Conservation (phyloP, 23 red algal species). For the Chondrus crispus region DNA sequence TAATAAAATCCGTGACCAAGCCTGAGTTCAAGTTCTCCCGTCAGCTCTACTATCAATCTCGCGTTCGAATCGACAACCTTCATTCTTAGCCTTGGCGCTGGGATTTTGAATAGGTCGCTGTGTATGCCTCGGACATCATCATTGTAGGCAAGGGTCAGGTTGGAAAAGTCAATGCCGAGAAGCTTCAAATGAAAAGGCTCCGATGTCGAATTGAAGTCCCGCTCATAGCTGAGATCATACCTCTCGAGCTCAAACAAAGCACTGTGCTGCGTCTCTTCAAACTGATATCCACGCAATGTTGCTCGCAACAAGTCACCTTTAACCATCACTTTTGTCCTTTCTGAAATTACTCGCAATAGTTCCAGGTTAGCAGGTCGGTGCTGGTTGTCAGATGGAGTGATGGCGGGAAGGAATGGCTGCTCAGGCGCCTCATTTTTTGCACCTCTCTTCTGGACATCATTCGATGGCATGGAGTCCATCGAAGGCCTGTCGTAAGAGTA, state of each 20-base stretch:
- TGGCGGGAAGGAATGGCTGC: no score
- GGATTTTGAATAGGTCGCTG: slow-evolving; percentile 55
- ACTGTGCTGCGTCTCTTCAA: slow-evolving; percentile 42
- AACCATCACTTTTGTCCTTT: slow-evolving; percentile 15
- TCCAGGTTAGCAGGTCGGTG: no score
- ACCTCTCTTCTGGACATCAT: not conserved
- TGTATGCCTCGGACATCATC: slow-evolving; percentile 36
- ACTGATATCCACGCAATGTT: slow-evolving; percentile 52
- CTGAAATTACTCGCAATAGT: not conserved
- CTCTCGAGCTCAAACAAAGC: slow-evolving; percentile 12
- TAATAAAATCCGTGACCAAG: slow-evolving; percentile 57
- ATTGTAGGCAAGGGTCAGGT: slow-evolving; percentile 40
- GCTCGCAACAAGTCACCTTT: slow-evolving; percentile 26
- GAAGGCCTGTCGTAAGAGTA: not conserved
- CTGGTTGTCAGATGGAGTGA: no score
- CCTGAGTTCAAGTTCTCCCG: slow-evolving; percentile 36
- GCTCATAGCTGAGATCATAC: slow-evolving; percentile 36
- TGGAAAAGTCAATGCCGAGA: slow-evolving; percentile 15
- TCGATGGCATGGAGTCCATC: not conserved
- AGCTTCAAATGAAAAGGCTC: not conserved
- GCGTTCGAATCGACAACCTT: not conserved
- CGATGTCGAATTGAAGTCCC: not conserved
- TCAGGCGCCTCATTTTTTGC: no score
- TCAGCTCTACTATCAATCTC: not conserved
- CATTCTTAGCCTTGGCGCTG: slow-evolving; percentile 21